phyloP scores from a whole-genome alignment of 495 filamentous ascomycete genomes.

The Thermochaetoides thermophila region DNA sequence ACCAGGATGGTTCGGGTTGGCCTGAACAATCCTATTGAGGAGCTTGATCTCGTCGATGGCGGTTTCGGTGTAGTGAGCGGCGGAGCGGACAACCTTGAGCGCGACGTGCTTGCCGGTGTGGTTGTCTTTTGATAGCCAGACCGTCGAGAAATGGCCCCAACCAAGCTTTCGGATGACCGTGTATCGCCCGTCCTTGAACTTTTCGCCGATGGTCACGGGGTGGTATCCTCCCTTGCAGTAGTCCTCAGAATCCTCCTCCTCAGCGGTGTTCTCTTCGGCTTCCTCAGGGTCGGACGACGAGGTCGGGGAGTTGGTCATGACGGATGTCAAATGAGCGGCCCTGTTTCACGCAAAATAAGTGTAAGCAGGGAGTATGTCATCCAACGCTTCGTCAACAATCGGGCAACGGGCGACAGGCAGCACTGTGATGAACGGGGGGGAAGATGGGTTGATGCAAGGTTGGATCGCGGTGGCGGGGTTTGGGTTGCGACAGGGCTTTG shows the following conservation, averaged over 20 bases:
- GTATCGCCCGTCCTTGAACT: conserved; percentile 96
- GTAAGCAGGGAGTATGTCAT: conserved; percentile 12
- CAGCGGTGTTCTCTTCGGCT: conserved; percentile 80
- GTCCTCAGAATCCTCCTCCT: conserved; percentile 97
- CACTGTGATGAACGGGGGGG: conserved; percentile 1
- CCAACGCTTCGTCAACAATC: conserved; percentile 5
- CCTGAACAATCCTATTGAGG: conserved; percentile 88
- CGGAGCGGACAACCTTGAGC: conserved; percentile 91
- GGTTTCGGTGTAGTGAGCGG: conserved; percentile 96
- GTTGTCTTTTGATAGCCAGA: conserved; percentile 92
- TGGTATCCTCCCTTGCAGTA: conserved; percentile 99
- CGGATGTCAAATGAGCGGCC: conserved; percentile 19
- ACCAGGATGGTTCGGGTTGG: conserved; percentile 85
- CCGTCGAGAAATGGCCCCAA: conserved; percentile 98
- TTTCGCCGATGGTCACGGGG: conserved; percentile 81
- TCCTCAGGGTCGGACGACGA: conserved; percentile 73
- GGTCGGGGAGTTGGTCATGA: conserved; percentile 54
- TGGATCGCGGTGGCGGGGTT: conserved; percentile 22
- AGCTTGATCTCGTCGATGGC: conserved; percentile 98
- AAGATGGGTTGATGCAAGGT: background rate
- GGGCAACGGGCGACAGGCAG: background rate
- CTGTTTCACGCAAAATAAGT: no score
- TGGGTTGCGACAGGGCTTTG: conserved; percentile 4
- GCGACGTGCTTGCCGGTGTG: conserved; percentile 87
- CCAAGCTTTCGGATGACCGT: conserved; percentile 92